phyloP scores from a whole-genome alignment of 192 early-diverging fungal genomes.

The Pilobolus umbonatus region DNA sequence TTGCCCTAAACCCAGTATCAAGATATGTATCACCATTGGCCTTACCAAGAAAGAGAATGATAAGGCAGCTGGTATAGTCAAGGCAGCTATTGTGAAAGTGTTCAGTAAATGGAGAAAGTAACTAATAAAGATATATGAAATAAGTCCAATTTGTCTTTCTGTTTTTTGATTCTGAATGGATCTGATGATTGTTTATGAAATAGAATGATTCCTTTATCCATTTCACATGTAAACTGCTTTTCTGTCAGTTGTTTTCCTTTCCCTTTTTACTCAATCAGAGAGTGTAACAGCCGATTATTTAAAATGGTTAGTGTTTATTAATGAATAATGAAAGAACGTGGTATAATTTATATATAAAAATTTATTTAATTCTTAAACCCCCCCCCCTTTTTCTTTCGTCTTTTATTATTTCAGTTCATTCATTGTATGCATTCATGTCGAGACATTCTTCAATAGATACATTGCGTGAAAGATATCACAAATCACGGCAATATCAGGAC shows the following conservation, averaged over 20 bases:
- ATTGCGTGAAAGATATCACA: slow-evolving; percentile 10
- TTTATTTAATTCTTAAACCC: no score
- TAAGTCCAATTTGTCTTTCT: neutral
- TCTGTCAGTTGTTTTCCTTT: no score
- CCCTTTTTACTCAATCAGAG: no score
- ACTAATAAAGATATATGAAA: neutral
- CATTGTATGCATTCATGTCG: no score
- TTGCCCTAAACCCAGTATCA: slow-evolving; percentile 75
- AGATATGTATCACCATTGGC: slow-evolving; percentile 69
- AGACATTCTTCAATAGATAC: slow-evolving; percentile 13
- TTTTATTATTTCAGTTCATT: no score
- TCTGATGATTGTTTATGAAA: neutral
- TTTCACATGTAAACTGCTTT: no score
- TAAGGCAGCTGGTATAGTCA: slow-evolving; percentile 73
- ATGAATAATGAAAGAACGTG: no score
- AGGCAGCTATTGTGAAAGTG: slow-evolving; percentile 61
- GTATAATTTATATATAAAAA: no score
- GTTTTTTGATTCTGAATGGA: neutral
- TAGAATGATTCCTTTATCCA: no score
- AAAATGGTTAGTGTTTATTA: no score
- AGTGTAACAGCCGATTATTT: no score
- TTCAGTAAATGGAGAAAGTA: slow-evolving; percentile 38
- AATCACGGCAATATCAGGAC: slow-evolving; percentile 14
- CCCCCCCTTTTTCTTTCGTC: no score
- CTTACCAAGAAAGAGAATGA: slow-evolving; percentile 83